phyloP scores from a whole-genome alignment of 2,329 filamentous ascomycete genomes.

The Fusarium irregulare region DNA sequence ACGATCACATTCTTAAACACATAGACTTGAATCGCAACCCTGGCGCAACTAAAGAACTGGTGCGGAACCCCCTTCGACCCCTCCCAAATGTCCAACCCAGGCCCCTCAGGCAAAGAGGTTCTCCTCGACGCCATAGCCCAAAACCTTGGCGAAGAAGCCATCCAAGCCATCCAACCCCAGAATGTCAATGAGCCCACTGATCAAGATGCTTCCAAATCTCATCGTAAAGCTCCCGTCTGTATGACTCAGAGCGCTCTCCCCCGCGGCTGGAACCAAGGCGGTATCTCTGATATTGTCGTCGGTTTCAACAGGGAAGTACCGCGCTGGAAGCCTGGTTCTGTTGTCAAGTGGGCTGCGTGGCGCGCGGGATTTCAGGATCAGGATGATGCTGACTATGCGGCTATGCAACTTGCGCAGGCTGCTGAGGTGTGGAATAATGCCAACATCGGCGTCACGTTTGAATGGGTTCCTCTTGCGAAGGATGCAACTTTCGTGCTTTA shows the following conservation, averaged over 20 bases:
- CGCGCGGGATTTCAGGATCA: background rate
- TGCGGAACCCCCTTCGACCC: background rate
- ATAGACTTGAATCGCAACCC: background rate
- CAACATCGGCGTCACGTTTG: fast-evolving
- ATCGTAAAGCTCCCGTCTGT: background rate
- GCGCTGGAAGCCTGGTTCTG: background rate
- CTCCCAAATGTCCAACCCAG: background rate
- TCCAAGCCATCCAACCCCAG: background rate
- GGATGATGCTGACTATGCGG: background rate
- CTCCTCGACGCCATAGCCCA: background rate
- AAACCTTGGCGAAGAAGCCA: background rate
- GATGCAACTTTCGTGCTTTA: background rate
- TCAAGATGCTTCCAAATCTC: background rate
- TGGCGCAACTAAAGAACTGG: background rate
- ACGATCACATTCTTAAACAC: too few relatives aligned
- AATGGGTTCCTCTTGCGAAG: background rate
- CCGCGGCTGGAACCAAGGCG: background rate
- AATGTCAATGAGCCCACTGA: fast-evolving
- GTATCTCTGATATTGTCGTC: background rate
- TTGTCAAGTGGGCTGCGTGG: background rate
- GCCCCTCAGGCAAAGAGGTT: background rate
- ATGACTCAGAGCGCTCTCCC: fast-evolving
- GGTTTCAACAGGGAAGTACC: background rate
- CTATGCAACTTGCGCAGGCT: background rate
- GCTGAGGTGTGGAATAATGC: background rate